Conservation (phyloP, 805 yeast species). For the Candida anglica region DNA sequence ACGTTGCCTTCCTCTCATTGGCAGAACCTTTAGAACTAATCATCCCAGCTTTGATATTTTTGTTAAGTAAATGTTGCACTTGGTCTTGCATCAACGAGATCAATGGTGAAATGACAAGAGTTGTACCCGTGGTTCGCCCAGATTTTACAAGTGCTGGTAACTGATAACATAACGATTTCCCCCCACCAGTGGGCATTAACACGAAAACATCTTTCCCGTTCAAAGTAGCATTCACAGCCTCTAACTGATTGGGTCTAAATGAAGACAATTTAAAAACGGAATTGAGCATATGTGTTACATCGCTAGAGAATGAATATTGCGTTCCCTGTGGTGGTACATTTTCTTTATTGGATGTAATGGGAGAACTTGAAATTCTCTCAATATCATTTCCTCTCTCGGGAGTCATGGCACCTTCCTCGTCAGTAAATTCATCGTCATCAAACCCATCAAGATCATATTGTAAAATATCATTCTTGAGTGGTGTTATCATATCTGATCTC, state of each 20-base stretch:
- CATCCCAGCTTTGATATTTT: slow-evolving; percentile 80
- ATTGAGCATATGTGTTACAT: slow-evolving; percentile 55
- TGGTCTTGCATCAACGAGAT: slow-evolving; percentile 98
- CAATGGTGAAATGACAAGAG: slow-evolving; percentile 90
- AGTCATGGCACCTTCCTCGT: slow-evolving; percentile 9
- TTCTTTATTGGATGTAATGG: slow-evolving; percentile 9
- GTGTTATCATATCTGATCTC: too few species aligned
- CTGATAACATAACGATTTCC: slow-evolving; percentile 93
- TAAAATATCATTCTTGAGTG: slow-evolving; percentile 6
- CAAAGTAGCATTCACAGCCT: slow-evolving; percentile 76
- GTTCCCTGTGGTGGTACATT: slow-evolving; percentile 23
- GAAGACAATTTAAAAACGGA: slow-evolving; percentile 57
- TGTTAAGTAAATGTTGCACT: slow-evolving; percentile 69
- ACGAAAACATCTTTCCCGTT: slow-evolving; percentile 87
- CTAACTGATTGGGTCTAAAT: slow-evolving; percentile 81
- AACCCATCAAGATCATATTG: slow-evolving; percentile 24
- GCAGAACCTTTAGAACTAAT: slow-evolving; percentile 71
- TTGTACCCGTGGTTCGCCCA: slow-evolving; percentile 77
- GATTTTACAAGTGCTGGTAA: slow-evolving; percentile 80
- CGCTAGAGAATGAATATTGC: slow-evolving; percentile 59
- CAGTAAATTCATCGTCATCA: slow-evolving; percentile 28
- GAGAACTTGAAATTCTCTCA: too few species aligned
- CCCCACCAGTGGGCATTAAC: slow-evolving; percentile 98
- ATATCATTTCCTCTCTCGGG: slow-evolving; percentile 1
- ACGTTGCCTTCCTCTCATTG: slow-evolving; percentile 59